A percentile compares a stretch with the other conserved stretches of the same genome.
Evolutionary conservation across 2,329 filamentous ascomycete species (phyloP).

Genomic region (Pseudogymnoascus sp.): DNA sequence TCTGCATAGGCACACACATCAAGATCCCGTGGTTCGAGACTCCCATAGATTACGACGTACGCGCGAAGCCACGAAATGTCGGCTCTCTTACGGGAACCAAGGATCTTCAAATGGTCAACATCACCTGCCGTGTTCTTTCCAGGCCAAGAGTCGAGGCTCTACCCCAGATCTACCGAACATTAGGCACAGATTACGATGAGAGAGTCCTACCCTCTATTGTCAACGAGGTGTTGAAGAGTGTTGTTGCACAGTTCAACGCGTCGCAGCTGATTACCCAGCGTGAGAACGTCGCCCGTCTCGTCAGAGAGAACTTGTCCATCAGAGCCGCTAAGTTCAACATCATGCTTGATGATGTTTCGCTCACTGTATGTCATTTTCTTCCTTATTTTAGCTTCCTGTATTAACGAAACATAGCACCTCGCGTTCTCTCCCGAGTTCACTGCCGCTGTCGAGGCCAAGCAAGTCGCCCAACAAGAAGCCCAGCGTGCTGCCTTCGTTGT

Average conservation of each 20-base stretch:
- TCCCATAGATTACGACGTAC: conserved; percentile 92
- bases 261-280: conserved; percentile 97
- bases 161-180: conserved; percentile 92
- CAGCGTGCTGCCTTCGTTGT: conserved; percentile 96
- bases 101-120: conserved; percentile 99
- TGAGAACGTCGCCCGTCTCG: conserved; percentile 87
- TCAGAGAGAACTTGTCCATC: conserved; percentile 84
- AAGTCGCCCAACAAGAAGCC: conserved; percentile 80
- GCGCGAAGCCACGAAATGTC: conserved; percentile 93
- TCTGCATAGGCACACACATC: conserved; percentile 71
- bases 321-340: conserved; percentile 96
- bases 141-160: conserved; percentile 79
- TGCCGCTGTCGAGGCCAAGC: conserved; percentile 63
- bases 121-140: conserved; percentile 97
- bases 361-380: conserved; percentile 58
- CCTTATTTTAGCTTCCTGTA: not conserved
- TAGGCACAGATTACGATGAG: conserved; percentile 95
- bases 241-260: conserved; percentile 97
- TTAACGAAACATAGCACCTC: conserved; percentile 44
- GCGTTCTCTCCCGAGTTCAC: conserved; percentile 68
- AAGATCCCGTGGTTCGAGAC: conserved; percentile 96
- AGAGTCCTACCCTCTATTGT: conserved; percentile 93
- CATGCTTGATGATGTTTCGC: conserved; percentile 88
- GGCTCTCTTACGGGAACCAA: conserved; percentile 96
- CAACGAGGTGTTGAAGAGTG: conserved; percentile 97